These are phyloP conservation scores for Fusarium sororula DNA, from an alignment of 2,329 filamentous ascomycete species.

Conservation along the genomic window DNA sequence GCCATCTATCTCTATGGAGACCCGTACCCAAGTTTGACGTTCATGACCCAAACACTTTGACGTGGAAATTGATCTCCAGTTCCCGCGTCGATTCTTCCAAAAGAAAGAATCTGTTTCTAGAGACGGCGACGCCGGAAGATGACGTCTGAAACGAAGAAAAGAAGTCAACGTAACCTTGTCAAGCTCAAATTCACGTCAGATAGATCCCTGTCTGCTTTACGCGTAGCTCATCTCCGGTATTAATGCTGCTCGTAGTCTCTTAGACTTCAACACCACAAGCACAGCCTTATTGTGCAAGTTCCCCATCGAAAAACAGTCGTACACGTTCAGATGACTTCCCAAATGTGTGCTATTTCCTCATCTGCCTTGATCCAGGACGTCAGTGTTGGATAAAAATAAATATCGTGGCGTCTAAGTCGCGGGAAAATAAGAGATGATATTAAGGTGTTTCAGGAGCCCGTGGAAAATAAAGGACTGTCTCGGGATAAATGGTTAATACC, in stretches of 20 bases:
- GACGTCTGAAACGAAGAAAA: constrained; percentile 41
- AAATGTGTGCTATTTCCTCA: not conserved
- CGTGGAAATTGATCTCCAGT: not conserved
- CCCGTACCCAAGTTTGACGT: not conserved
- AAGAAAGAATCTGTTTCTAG: constrained; percentile 10
- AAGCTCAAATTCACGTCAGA: constrained; percentile 44
- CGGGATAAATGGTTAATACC: constrained; percentile 11
- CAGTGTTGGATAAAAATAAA: not conserved
- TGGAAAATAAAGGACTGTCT: constrained; percentile 16
- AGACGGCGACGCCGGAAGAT: constrained; percentile 39
- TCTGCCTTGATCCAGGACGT: not conserved
- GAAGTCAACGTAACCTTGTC: constrained; percentile 31
- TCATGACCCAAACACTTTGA: not conserved
- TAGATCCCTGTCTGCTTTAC: constrained; percentile 36
- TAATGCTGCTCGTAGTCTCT: constrained; percentile 33
- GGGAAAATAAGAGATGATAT: constrained; percentile 18
- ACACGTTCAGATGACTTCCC: not conserved
- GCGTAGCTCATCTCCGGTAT: constrained; percentile 42
- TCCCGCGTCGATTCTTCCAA: not conserved
- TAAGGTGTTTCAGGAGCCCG: constrained; percentile 38
- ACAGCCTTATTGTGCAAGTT: not conserved
- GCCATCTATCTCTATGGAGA: not conserved
- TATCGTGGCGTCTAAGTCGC: constrained; percentile 5
- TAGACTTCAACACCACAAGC: not conserved
- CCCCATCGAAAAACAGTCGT: not conserved